Percentiles rank a stretch among this genome's conserved stretches.
These are phyloP conservation scores for Diaporthe nobilis DNA, from an alignment of 2,329 filamentous ascomycete genomes.

Conservation along the genomic window DNA sequence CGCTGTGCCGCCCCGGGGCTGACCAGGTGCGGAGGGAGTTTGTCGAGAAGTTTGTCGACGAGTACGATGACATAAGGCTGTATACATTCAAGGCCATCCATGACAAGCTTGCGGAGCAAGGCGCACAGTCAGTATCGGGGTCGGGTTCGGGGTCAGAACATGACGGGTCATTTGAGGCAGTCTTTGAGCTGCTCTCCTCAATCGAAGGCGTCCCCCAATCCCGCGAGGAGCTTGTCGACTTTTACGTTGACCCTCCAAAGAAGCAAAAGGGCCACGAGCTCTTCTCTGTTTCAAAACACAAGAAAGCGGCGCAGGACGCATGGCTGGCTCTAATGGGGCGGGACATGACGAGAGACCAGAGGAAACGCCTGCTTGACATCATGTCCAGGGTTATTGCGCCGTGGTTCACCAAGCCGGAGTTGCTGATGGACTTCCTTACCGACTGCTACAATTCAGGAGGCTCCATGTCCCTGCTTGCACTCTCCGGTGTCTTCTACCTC, in stretches of 20 bases:
- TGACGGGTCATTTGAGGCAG: conserved; percentile 61
- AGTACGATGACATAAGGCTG: conserved; percentile 87
- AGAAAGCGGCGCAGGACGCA: conserved; percentile 84
- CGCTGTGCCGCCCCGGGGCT: conserved; percentile 70
- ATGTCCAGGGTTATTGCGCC: conserved; percentile 86
- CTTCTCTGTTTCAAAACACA: conserved; percentile 77
- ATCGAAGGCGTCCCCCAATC: conserved; percentile 80
- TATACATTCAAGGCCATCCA: conserved; percentile 81
- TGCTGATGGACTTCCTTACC: conserved; percentile 97
- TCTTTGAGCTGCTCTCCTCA: conserved; percentile 73
- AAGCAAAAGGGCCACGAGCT: conserved; percentile 78
- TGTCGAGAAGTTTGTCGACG: conserved; percentile 81
- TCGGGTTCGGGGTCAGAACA: conserved; percentile 8
- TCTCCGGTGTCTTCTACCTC: conserved; percentile 94
- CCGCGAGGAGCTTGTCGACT: conserved; percentile 76
- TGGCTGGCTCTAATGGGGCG: conserved; percentile 85
- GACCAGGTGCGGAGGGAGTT: conserved; percentile 80
- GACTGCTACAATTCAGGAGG: conserved; percentile 92
- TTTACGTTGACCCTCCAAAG: conserved; percentile 73
- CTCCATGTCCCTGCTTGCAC: conserved; percentile 86
- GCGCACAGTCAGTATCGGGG: conserved; percentile 42
- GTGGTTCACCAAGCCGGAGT: conserved; percentile 89
- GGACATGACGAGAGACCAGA: conserved; percentile 77
- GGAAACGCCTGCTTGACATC: conserved; percentile 82
- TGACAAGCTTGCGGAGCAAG: conserved; percentile 46